Base-by-base conservation (phyloP, 108 stramenopile genomes). In the Fistulifera solaris region DNA sequence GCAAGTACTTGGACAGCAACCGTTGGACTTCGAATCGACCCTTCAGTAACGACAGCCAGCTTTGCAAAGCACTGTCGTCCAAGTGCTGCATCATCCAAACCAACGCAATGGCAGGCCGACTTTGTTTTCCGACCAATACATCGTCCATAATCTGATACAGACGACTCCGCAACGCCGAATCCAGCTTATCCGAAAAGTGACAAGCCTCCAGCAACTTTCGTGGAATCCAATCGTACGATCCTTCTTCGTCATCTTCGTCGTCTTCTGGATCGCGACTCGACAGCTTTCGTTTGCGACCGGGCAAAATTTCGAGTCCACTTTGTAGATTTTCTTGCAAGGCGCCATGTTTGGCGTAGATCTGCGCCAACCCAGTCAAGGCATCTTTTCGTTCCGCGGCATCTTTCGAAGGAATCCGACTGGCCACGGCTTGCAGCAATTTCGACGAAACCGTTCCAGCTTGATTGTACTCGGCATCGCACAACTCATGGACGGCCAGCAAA, bases 221-320 rank as follows among this genome's bases (percentile, higher is more conserved):
- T 6, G 90, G 85, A 58, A 92, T 92, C 84, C 83, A 92, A 25
- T 54, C 61, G 49, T 70, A 82, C 50, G 72, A 66, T 39, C 67
- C 71, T 16, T 72, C 68, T 16, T 58, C 44, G 4, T 59, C 52
- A 2, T 52, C 59, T 6, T 60, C 63, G 26, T 65, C 67, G 44
- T 46, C 35, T 12, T 46, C 63, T 17, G 23, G 11, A 38, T n/a
- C 23, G 5, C 27, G 26, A 13, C 52, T 23, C 1, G 24, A 15
- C 10, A 13, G 31, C 43, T 26, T 53, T 63, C 48, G 41, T 47
- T 59, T 19, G 14, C 38, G 47, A 38, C 16, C 28, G 1, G 61
- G 46, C 75, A 63, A 27, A 56, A 58, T 48, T 73, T 80, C 16
- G 60, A 62, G 24, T 72, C 81, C 54, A 84, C 75, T 38, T 68